Evolutionary conservation across 495 filamentous ascomycete species (phyloP).

Genomic region (Neohortaea acidophila): DNA sequence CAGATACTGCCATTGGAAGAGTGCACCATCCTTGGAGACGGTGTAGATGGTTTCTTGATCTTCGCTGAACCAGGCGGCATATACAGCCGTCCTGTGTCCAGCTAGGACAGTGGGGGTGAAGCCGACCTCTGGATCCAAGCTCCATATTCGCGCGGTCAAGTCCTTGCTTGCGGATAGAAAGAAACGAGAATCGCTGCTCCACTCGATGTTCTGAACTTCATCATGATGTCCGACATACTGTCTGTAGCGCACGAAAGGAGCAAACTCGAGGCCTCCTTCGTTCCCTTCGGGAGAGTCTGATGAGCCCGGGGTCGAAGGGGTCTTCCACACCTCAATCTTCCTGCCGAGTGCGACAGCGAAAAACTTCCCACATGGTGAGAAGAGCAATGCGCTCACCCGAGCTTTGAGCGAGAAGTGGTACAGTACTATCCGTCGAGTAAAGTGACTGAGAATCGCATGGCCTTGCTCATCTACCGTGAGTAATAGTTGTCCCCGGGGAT

Average conservation of each 20-base stretch:
- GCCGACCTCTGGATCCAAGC: conserved; percentile 67
- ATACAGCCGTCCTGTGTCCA: conserved; percentile 74
- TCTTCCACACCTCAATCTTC: conserved; percentile 87
- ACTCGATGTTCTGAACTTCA: conserved; percentile 66
- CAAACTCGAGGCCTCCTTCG: conserved; percentile 64
- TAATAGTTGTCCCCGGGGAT: conserved; percentile 76
- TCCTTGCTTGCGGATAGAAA: conserved; percentile 84
- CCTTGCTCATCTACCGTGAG: conserved; percentile 91
- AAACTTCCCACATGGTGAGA: conserved; percentile 79
- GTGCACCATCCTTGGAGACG: conserved; percentile 50
- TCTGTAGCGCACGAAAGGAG: conserved; percentile 79
- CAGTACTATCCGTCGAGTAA: conserved; percentile 66
- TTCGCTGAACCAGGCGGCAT: conserved; percentile 81
- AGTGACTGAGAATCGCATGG: conserved; percentile 77
- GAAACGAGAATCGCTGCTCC: conserved; percentile 91
- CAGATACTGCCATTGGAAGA: conserved; percentile 50
- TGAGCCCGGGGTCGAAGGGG: conserved; percentile 64
- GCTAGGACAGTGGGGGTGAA: conserved; percentile 80
- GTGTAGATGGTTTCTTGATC: conserved; percentile 68
- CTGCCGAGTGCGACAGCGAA: conserved; percentile 78
- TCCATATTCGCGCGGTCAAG: conserved; percentile 87
- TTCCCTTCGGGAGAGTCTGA: conserved; percentile 31
- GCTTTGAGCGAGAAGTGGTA: conserved; percentile 89
- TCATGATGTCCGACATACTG: conserved; percentile 82
- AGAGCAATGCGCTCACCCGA: conserved; percentile 68